Base-by-base conservation (phyloP, 2,329 filamentous ascomycete species). In the Penicillium digitatum region DNA sequence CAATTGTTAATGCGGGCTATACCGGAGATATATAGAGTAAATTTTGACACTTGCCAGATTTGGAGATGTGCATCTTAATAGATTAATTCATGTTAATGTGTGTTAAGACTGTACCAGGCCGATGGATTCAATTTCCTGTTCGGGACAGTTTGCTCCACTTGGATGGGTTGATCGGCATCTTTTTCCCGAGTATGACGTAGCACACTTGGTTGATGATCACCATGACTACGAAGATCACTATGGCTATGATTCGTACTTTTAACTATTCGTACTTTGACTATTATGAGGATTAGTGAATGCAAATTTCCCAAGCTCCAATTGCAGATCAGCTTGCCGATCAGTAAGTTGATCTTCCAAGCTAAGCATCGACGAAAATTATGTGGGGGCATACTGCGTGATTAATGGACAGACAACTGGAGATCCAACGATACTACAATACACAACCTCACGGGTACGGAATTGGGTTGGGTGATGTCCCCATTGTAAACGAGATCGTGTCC, bases 1-100 rank as follows among this genome's bases (percentile, higher is more conserved):
- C 85, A 9, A 82, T 86, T 45, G 74, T 78, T 32, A 77, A 73
- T 29, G 74, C 77, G n/a, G 63, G 76, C 11, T 79, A 79, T n/a
- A n/a, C n/a, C n/a, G n/a, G n/a, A n/a, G n/a, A n/a, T n/a, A n/a
- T n/a, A n/a, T n/a, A n/a, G n/a, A n/a, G n/a, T n/a, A n/a, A n/a
- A n/a, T n/a, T n/a, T n/a, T n/a, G n/a, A n/a, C n/a, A n/a, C n/a
- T n/a, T n/a, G n/a, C n/a, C n/a, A n/a, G n/a, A n/a, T n/a, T n/a
- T n/a, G n/a, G n/a, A n/a, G n/a, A n/a, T n/a, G n/a, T n/a, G n/a
- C n/a, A n/a, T n/a, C n/a, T n/a, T n/a, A n/a, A n/a, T n/a, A n/a
- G n/a, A n/a, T n/a, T n/a, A n/a, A n/a, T n/a, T n/a, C n/a, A n/a
- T n/a, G n/a, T n/a, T n/a, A n/a, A n/a, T n/a, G n/a, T n/a, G n/a